A percentile compares a stretch with the other conserved stretches of the same genome.
Evolutionary conservation across 1,139 yeast genomes (phyloP).

Genomic region (Hyphopichia buzzinii): DNA sequence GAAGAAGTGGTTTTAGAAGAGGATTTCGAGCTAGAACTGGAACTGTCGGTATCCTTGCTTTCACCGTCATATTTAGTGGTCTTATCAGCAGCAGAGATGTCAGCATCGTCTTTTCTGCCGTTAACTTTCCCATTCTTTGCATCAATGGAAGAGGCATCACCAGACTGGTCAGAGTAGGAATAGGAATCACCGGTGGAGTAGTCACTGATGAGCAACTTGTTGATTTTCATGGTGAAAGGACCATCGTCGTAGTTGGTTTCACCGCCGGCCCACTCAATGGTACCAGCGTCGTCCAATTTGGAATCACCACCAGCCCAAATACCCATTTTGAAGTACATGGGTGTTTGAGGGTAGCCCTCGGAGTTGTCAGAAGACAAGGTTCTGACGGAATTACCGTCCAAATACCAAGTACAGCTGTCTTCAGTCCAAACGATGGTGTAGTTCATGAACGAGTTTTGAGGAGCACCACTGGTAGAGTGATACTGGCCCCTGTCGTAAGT

Average conservation of each 20-base stretch:
- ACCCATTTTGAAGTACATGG: constrained; percentile 46
- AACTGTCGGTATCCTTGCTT: neutral
- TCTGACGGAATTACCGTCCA: constrained; percentile 42
- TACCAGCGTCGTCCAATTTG: constrained; percentile 40
- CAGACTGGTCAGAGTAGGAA: constrained; percentile 53
- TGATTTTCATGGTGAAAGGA: constrained; percentile 33
- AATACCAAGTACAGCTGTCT: constrained; percentile 37
- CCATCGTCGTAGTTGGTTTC: constrained; percentile 36
- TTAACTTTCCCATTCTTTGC: constrained; percentile 62
- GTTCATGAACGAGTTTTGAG: constrained; percentile 32
- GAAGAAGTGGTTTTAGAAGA: constrained; percentile 5
- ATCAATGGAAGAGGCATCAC: constrained; percentile 61
- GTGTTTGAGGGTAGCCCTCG: constrained; percentile 51
- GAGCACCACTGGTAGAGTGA: constrained; percentile 48
- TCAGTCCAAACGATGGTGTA: constrained; percentile 38
- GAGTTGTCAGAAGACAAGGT: constrained; percentile 34
- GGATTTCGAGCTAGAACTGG: constrained; percentile 7
- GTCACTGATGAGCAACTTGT: constrained; percentile 27
- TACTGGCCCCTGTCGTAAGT: constrained; percentile 74
- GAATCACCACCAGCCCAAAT: constrained; percentile 49
- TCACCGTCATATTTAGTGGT: constrained; percentile 3
- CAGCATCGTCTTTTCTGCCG: constrained; percentile 53
- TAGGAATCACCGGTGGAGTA: constrained; percentile 36
- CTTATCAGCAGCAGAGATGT: constrained; percentile 10
- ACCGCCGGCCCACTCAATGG: constrained; percentile 49